These are phyloP conservation scores for Blastobotrys aristatus DNA, from an alignment of 1,139 yeast species.

Conservation along the genomic window DNA sequence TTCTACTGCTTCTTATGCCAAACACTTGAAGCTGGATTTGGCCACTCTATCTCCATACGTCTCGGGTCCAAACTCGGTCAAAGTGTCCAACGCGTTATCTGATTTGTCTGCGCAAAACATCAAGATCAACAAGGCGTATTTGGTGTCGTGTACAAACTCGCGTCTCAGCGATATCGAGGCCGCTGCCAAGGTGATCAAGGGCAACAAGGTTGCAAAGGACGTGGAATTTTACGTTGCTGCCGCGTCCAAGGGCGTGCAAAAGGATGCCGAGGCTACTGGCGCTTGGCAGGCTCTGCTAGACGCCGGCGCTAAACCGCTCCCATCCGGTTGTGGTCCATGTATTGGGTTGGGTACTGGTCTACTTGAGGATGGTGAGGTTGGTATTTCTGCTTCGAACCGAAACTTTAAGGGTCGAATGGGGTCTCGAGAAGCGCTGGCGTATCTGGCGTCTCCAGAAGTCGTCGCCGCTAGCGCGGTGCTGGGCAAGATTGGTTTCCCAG, in stretches of 20 bases:
- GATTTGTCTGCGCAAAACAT: slow-evolving; percentile 69
- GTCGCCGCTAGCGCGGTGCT: slow-evolving; percentile 96
- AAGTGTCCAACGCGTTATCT: slow-evolving; percentile 72
- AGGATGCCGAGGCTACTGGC: slow-evolving; percentile 83
- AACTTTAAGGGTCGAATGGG: slow-evolving; percentile 99
- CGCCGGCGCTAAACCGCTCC: slow-evolving; percentile 92
- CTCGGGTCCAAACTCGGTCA: slow-evolving; percentile 97
- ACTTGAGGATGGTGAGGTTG: slow-evolving; percentile 91
- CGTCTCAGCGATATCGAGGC: slow-evolving; percentile 89
- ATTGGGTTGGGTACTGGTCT: slow-evolving; percentile 95
- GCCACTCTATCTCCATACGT: slow-evolving; percentile 83
- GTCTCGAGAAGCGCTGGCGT: slow-evolving; percentile 90
- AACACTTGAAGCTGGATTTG: slow-evolving; percentile 76
- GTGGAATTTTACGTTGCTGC: slow-evolving; percentile 98
- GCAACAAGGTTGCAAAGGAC: slow-evolving; percentile 75
- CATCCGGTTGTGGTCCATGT: slow-evolving; percentile 99
- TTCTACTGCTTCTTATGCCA: slow-evolving; percentile 76
- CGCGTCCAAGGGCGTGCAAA: slow-evolving; percentile 88
- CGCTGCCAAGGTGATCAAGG: slow-evolving; percentile 82
- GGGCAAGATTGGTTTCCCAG: slow-evolving; percentile 92
- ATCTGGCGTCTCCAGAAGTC: slow-evolving; percentile 94
- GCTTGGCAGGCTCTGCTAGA: slow-evolving; percentile 87
- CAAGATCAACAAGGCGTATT: slow-evolving; percentile 85
- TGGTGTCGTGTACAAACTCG: slow-evolving; percentile 97
- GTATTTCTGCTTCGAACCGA: slow-evolving; percentile 96